Evolutionary conservation across 1,284 basidiomycete species (phyloP).

Genomic region (Ceratobasidium sp.): DNA sequence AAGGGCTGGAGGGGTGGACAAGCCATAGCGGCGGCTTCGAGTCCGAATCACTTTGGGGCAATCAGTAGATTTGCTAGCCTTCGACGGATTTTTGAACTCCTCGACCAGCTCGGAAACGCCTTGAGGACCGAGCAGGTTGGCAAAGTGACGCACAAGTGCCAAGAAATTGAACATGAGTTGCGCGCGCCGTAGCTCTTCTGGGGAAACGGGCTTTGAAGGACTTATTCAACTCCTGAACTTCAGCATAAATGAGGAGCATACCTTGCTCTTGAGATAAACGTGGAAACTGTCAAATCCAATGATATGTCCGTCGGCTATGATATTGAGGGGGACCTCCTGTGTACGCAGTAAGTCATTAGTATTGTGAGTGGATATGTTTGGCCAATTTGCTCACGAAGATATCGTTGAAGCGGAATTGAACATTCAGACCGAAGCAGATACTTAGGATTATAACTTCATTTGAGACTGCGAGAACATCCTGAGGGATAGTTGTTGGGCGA

Average conservation of each 20-base stretch:
- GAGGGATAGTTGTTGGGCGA: neutral
- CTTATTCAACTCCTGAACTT: neutral
- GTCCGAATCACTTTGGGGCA: constrained; percentile 7
- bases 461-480: constrained; percentile 13
- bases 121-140: neutral
- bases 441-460: constrained; percentile 19
- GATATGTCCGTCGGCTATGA: constrained; percentile 30
- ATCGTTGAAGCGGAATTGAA: constrained; percentile 28
- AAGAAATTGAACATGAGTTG: constrained; percentile 39
- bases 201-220: constrained; percentile 9
- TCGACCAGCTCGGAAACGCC: constrained; percentile 20
- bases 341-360: neutral
- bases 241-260: neutral
- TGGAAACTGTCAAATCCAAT: constrained; percentile 20
- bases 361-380: too few species aligned
- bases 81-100: constrained; percentile 22
- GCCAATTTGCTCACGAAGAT: constrained; percentile 30
- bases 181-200: constrained; percentile 20
- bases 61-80: neutral
- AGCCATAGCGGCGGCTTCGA: constrained; percentile 3
- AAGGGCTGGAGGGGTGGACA: neutral
- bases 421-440: constrained; percentile 1
- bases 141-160: constrained; percentile 16
- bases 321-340: constrained; percentile 30
- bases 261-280: constrained; percentile 33